Evolutionary conservation across 306 rosid genomes (phyloP), one percentile per base, ranked within the genome.

Genomic region (Notholithocarpus densiflorus): DNA sequence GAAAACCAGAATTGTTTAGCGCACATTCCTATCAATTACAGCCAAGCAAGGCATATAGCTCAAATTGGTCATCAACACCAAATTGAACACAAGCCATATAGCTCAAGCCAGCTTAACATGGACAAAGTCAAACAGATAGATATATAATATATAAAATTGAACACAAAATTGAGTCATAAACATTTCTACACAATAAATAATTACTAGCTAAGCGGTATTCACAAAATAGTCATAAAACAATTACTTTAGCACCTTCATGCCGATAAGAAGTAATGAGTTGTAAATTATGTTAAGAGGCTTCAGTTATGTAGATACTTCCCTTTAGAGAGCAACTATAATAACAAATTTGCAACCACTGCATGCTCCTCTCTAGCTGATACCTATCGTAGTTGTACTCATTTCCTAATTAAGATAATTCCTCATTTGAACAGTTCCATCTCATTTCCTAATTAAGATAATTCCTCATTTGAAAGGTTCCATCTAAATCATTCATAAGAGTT

Each of bases 401-500:
- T 34, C 40, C 40, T 1, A 34, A 34, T 34, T 34, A 34, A 34
- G 40, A 6, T 34, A 34, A 34, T 34, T 34, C 40, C 34, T 31
- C 34, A 31, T 31, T 31, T 31, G 1, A 31, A 31, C 6, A 1
- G 6, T 31, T 31, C 34, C 34, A 31, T 31, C 6, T 31, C 68
- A 20, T 19, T 74, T 73, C 76, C 72, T 56, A 15, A 68, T 43
- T 24, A 53, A 51, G 20, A 32, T 24, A 59, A 20, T 59, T 23
- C 65, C 66, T 23, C 14, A 59, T 23, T 10, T 45, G 13, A 64
- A 29, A 24, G n/a, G 43, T 31, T 61, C 34, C 40, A 31, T 81
- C 86, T 86, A 87, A 69, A 78, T 57, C 88, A 88, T 87, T 77
- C 88, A 88, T 64, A 90, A 29, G 45, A 95, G 91, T 84, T 93